Percentiles rank a stretch among this genome's conserved stretches.
Conservation (phyloP, 202 grass and related monocot genomes). For the Setaria italica region DNA sequence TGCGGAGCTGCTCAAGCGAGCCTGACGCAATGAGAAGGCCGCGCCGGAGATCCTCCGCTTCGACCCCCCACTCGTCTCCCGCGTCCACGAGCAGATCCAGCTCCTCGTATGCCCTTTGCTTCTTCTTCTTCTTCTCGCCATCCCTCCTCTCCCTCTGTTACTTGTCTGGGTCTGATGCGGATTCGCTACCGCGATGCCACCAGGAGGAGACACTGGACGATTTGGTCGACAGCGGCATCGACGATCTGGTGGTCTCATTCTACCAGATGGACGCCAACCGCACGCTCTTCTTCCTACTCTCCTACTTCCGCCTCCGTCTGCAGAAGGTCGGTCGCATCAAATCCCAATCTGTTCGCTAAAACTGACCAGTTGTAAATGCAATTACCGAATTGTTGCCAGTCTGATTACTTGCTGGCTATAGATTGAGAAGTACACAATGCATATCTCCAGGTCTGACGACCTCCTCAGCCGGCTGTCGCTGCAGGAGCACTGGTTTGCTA, state of each 20-base stretch:
- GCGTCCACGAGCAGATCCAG: constrained; percentile 83
- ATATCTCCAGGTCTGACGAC: constrained; percentile 32
- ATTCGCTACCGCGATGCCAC: neutral
- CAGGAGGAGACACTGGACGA: constrained; percentile 91
- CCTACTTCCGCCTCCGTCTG: constrained; percentile 87
- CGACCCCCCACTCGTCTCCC: constrained; percentile 64
- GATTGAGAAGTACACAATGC: constrained; percentile 83
- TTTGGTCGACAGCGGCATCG: constrained; percentile 57
- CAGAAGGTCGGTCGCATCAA: constrained; percentile 56
- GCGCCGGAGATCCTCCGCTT: constrained; percentile 83
- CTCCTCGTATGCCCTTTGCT: constrained; percentile 56
- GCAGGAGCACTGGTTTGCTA: constrained; percentile 68
- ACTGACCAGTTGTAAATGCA: neutral
- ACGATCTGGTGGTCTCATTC: constrained; percentile 88
- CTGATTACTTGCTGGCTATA: constrained; percentile 27
- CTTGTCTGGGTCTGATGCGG: neutral
- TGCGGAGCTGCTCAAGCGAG: constrained; percentile 76
- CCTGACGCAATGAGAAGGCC: constrained; percentile 91
- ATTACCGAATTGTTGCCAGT: neutral
- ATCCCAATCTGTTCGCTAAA: neutral
- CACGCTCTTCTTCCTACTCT: constrained; percentile 81
- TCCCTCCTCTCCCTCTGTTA: no score
- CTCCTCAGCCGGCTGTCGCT: constrained; percentile 57
- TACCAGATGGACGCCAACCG: constrained; percentile 96
- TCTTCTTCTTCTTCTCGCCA: neutral